Conservation (phyloP, 805 yeast genomes). For the Alloascoidea hylecoeti region DNA sequence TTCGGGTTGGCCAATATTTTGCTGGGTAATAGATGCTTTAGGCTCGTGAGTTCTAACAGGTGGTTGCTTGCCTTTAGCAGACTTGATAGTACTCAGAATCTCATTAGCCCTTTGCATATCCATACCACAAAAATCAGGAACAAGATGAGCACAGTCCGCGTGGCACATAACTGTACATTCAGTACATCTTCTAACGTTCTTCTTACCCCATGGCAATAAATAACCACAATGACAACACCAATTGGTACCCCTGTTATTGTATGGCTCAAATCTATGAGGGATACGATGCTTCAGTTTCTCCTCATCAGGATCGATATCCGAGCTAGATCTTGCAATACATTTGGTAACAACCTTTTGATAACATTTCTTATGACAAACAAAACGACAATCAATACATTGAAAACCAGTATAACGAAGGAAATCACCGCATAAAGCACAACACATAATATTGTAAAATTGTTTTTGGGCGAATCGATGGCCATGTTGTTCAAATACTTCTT, state of each 20-base stretch:
- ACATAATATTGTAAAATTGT: conserved; percentile 91
- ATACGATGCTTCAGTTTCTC: conserved; percentile 89
- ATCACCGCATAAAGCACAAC: conserved; percentile 95
- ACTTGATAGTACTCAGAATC: conserved; percentile 70
- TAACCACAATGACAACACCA: conserved; percentile 99
- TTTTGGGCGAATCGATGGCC: conserved; percentile 96
- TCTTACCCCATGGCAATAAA: conserved; percentile 87
- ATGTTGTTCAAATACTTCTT: conserved; percentile 74
- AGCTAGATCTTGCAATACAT: conserved; percentile 62
- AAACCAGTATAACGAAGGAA: conserved; percentile 71
- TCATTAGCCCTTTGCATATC: conserved; percentile 93
- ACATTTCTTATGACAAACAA: conserved; percentile 69
- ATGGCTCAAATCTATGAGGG: conserved; percentile 93
- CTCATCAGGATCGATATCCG: conserved; percentile 50
- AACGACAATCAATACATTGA: conserved; percentile 71
- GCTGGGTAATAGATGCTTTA: conserved; percentile 3
- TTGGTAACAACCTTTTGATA: conserved; percentile 67
- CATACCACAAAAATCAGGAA: conserved; percentile 92
- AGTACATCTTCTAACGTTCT: conserved; percentile 82
- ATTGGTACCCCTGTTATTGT: conserved; percentile 85
- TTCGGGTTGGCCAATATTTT: conserved; percentile 3
- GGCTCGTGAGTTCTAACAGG: no score
- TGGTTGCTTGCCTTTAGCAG: conserved; percentile 32
- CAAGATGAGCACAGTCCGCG: conserved; percentile 80
- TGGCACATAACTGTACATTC: conserved; percentile 92